Conservation (phyloP, 306 rosid genomes). For the Glycine latifolia region DNA sequence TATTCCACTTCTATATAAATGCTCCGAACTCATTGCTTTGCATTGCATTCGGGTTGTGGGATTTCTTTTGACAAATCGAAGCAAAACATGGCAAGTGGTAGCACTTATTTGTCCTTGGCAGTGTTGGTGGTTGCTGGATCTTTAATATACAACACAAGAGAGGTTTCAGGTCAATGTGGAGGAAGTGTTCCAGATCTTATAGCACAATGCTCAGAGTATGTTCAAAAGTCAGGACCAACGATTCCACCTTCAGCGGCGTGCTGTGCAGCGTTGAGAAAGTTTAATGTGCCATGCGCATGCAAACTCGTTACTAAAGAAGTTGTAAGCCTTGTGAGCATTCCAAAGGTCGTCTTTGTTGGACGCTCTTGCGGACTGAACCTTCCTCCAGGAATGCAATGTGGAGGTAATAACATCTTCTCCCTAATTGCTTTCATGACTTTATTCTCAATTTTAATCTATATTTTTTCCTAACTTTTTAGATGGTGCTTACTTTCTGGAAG, state of each 20-base stretch:
- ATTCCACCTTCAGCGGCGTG: conserved; percentile 53
- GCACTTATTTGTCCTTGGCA: conserved; percentile 18
- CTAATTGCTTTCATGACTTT: no score
- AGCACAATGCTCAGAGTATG: conserved; percentile 41
- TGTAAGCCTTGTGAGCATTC: conserved; percentile 40
- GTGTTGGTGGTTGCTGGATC: conserved; percentile 39
- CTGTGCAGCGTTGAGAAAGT: conserved; percentile 40
- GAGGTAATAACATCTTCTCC: conserved; percentile 40
- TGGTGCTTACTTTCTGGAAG: no score
- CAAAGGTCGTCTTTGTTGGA: conserved; percentile 50
- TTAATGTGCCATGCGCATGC: conserved; percentile 54
- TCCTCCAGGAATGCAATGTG: conserved; percentile 54
- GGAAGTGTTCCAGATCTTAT: conserved; percentile 26
- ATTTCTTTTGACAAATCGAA: not conserved
- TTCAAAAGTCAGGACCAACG: conserved; percentile 48
- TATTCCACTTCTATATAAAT: not conserved
- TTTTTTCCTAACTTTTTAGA: no score
- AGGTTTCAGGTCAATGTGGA: conserved; percentile 51
- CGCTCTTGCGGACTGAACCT: conserved; percentile 52
- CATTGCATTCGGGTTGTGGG: not conserved
- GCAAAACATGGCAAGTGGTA: conserved; percentile 27
- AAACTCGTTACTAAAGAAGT: conserved; percentile 35
- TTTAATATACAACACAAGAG: conserved; percentile 36
- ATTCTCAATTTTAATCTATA: no score
- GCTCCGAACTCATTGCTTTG: not conserved